Base-by-base conservation (phyloP, 2,329 filamentous ascomycete genomes). In the Diaporthe sp. region DNA sequence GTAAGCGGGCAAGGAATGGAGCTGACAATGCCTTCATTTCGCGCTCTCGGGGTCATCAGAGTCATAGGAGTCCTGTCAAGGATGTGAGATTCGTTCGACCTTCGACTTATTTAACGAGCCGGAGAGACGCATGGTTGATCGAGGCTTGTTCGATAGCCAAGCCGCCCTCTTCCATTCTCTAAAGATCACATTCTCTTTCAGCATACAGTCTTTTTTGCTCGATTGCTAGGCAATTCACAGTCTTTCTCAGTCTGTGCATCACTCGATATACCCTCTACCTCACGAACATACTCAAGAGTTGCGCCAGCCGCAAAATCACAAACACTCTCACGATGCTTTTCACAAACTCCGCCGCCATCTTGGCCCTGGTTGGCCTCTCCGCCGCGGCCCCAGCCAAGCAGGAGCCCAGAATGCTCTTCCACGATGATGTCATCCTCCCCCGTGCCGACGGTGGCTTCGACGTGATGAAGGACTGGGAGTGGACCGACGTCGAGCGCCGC, bases 131-230 rank as follows among this genome's bases (percentile, higher is more conserved):
- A 68, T 68, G 62, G 44, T 68, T 68, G 46, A 51, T 53, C 46
- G 62, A 68, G 44, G 62, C 62, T 53, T 68, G 62, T 53, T 53
- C 46, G 8, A 37, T 53, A 68, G 44, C 62, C 62, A 68, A 68
- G 62, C 62, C 62, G 62, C 62, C 53, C 22, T 68, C 62, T 68
- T 68, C 62, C 62, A 68, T 68, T 68, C 62, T 68, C 62, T 68
- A 15, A 68, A 31, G 22, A 68, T 10, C 46, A 39, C 19, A 68
- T 68, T 68, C 62, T 25, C 44, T 68, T 68, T 68, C 62, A 53
- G 62, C 44, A 37, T 53, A 68, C 62, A 68, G 22, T 68, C 62
- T 53, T 68, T 68, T 51, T 51, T n/a, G 28, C 46, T 49, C 39
- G 62, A 51, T 68, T 68, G 31, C 46, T 25, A 53, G 28, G 31